Evolutionary conservation across 768 basidiomycete species (phyloP).

Genomic region (Symmetrospora coprosmae): DNA sequence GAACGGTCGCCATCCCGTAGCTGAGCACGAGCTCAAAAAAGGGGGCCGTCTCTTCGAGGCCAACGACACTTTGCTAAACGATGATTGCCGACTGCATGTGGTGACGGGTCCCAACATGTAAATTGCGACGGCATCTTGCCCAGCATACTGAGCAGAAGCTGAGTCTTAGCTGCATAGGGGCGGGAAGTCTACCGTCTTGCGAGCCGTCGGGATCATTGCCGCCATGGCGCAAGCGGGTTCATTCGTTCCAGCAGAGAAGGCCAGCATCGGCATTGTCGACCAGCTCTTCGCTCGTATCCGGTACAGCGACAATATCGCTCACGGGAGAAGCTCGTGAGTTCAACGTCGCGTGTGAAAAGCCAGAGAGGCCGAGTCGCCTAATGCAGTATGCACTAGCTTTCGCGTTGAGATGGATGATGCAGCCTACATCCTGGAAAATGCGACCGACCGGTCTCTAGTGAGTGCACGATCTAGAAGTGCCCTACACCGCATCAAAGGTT

Average conservation of each 20-base stretch:
- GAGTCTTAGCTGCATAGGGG: slow-evolving; percentile 35
- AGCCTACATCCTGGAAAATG: slow-evolving; percentile 69
- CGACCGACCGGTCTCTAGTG: slow-evolving; percentile 70
- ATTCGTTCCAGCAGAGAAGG: slow-evolving; percentile 77
- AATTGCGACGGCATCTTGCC: neutral
- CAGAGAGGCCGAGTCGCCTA: too few species aligned
- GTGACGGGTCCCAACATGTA: slow-evolving; percentile 23
- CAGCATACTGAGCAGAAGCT: too few species aligned
- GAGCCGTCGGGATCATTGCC: slow-evolving; percentile 76
- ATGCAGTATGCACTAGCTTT: too few species aligned
- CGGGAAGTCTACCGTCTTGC: slow-evolving; percentile 74
- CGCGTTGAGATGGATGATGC: slow-evolving; percentile 86
- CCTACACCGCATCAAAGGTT: neutral
- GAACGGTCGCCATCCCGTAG: slow-evolving; percentile 8
- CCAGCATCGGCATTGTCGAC: slow-evolving; percentile 71
- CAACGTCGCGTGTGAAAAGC: neutral
- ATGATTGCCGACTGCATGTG: neutral
- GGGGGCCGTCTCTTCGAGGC: neutral
- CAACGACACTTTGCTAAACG: neutral
- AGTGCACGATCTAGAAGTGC: slow-evolving; percentile 31
- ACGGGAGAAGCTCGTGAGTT: slow-evolving; percentile 92
- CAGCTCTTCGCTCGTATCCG: slow-evolving; percentile 86
- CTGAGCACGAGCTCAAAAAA: slow-evolving; percentile 8
- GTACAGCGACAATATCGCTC: slow-evolving; percentile 84
- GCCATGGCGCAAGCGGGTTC: slow-evolving; percentile 85